A percentile compares a stretch with the other conserved stretches of the same genome.
Conservation (phyloP, 192 early-diverging fungal genomes). For the Dissophora globulifera region DNA sequence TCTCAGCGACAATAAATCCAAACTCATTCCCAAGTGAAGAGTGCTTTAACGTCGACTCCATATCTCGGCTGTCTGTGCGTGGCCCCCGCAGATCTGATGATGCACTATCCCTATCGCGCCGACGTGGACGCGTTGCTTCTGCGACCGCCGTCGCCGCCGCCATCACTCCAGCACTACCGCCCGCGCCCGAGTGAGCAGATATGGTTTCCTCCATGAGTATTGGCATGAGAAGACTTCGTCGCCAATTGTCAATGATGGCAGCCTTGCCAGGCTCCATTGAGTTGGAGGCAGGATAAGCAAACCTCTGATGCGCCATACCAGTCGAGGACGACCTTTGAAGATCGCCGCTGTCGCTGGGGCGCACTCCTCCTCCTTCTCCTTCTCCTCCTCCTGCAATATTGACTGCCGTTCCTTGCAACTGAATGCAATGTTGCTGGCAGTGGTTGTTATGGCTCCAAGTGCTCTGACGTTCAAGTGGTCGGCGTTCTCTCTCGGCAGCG, state of each 20-base stretch:
- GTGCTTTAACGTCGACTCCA: slow-evolving; percentile 12
- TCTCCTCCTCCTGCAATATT: too few species aligned
- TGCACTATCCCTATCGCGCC: too few species aligned
- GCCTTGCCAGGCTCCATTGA: slow-evolving; percentile 36
- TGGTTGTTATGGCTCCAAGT: neutral
- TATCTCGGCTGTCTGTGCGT: slow-evolving; percentile 2
- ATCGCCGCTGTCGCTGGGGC: slow-evolving; percentile 7
- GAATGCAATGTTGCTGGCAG: too few species aligned
- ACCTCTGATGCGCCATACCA: slow-evolving; percentile 13
- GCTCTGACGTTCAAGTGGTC: neutral
- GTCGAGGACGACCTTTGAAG: slow-evolving; percentile 6
- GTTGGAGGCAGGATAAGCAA: slow-evolving; percentile 15
- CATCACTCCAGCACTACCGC: too few species aligned
- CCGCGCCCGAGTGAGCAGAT: neutral
- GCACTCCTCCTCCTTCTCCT: too few species aligned
- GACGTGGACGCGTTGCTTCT: too few species aligned
- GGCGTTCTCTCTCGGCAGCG: neutral
- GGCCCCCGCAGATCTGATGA: neutral
- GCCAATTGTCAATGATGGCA: slow-evolving; percentile 39
- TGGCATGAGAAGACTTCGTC: slow-evolving; percentile 16
- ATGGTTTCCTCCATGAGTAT: slow-evolving; percentile 1
- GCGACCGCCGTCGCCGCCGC: too few species aligned
- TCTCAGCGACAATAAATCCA: neutral
- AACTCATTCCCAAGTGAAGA: slow-evolving; percentile 6
- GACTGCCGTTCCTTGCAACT: too few species aligned